Conservation (phyloP, 331 rosid genomes). For the Quercus lobata region DNA sequence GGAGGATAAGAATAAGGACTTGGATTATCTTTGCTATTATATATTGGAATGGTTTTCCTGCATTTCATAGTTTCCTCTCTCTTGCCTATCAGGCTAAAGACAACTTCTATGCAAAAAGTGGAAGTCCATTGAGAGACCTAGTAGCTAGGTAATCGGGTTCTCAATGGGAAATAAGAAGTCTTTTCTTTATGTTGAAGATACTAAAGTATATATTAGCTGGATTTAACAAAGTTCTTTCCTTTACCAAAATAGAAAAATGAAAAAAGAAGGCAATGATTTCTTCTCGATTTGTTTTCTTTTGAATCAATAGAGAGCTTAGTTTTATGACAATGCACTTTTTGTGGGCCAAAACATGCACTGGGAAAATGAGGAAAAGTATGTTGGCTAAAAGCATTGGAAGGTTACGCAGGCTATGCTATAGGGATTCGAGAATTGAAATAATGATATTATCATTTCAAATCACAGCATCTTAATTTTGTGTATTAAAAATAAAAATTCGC, state of each 20-base stretch:
- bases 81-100: too few relatives aligned
- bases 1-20: too few relatives aligned
- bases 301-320: background rate
- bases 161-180: background rate
- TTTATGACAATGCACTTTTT: background rate
- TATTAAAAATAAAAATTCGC: background rate
- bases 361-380: background rate
- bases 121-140: too few relatives aligned
- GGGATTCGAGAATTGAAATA: background rate
- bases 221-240: background rate
- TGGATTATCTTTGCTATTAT: too few relatives aligned
- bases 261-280: background rate
- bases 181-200: background rate
- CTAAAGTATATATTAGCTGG: background rate
- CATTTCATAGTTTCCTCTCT: too few relatives aligned
- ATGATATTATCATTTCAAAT: background rate
- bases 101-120: too few relatives aligned
- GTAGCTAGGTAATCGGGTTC: too few relatives aligned
- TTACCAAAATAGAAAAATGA: background rate
- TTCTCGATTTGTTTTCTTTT: background rate
- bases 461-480: background rate
- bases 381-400: background rate
- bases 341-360: background rate
- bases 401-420: background rate
- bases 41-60: too few relatives aligned